A percentile compares a stretch with the other conserved stretches of the same genome.
Conservation (phyloP, 345 rosid genomes). For the Boechera stricta region DNA sequence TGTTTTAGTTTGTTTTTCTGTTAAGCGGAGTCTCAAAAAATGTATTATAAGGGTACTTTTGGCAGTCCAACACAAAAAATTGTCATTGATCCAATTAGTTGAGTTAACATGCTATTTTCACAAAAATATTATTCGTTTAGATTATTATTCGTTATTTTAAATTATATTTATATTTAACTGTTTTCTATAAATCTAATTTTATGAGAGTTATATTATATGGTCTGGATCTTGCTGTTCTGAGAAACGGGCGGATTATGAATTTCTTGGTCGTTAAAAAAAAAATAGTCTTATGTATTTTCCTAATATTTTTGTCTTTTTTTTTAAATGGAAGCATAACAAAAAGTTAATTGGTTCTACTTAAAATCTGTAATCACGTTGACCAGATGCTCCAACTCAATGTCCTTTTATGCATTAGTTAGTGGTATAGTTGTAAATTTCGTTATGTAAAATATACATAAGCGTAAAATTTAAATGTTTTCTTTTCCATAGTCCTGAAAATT, state of each 20-base stretch:
- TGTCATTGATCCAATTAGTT: neutral
- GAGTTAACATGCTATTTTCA: neutral
- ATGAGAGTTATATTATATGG: too few relatives aligned
- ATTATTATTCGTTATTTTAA: neutral
- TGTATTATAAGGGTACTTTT: too few relatives aligned
- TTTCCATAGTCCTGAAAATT: neutral
- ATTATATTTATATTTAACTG: neutral
- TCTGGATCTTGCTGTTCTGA: too few relatives aligned
- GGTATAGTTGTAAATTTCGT: neutral
- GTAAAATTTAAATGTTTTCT: neutral
- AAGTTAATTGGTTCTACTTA: neutral
- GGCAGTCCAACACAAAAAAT: too few relatives aligned
- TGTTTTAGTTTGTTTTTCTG: too few relatives aligned
- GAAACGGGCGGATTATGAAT: too few relatives aligned
- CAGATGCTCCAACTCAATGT: neutral
- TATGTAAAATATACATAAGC: neutral
- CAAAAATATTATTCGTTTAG: neutral
- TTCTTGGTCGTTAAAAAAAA: too few relatives aligned
- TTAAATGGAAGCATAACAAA: too few relatives aligned
- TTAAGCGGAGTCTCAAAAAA: too few relatives aligned
- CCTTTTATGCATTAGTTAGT: neutral
- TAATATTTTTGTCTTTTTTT: too few relatives aligned
- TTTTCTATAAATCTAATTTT: neutral
- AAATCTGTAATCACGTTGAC: constrained; percentile 3
- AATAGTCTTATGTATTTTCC: too few relatives aligned